Conservation (phyloP, 768 basidiomycete genomes). For the Boletellus ananiceps region DNA sequence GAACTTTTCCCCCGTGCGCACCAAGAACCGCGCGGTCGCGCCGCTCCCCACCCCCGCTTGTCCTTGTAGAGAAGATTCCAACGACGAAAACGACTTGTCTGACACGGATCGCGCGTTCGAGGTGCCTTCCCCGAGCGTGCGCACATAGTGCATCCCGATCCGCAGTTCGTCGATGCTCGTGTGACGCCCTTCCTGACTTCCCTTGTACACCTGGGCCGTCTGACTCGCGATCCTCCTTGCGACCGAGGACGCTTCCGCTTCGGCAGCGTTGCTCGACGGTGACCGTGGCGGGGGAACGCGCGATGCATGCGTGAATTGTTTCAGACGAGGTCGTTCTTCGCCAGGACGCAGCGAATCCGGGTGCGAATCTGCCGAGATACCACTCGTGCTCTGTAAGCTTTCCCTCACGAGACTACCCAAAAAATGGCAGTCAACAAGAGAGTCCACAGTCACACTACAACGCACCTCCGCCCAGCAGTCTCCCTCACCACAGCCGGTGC, state of each 20-base stretch:
- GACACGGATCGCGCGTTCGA: constrained; percentile 31
- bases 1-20: constrained; percentile 56
- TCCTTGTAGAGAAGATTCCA: constrained; percentile 53
- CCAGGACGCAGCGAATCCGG: constrained; percentile 29
- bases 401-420: constrained; percentile 42
- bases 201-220: constrained; percentile 54
- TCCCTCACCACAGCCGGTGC: constrained; percentile 18
- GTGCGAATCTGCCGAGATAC: constrained; percentile 33
- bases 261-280: constrained; percentile 27
- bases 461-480: constrained; percentile 23
- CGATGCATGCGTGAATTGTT: constrained; percentile 66
- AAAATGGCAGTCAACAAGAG: constrained; percentile 18
- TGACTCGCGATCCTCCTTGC: constrained; percentile 55
- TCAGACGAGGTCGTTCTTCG: constrained; percentile 51
- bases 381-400: constrained; percentile 46
- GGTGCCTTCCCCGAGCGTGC: constrained; percentile 56
- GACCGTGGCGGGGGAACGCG: constrained; percentile 60
- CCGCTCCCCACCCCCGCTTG: constrained; percentile 13
- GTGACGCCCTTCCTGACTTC: constrained; percentile 30
- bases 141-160: constrained; percentile 68
- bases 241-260: constrained; percentile 22
- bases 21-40: constrained; percentile 37
- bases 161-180: constrained; percentile 59
- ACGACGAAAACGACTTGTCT: constrained; percentile 52
- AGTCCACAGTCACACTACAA: not conserved